These are phyloP conservation scores for Fusarium sp. DNA, from an alignment of 2,329 filamentous ascomycete genomes.

Conservation along the genomic window DNA sequence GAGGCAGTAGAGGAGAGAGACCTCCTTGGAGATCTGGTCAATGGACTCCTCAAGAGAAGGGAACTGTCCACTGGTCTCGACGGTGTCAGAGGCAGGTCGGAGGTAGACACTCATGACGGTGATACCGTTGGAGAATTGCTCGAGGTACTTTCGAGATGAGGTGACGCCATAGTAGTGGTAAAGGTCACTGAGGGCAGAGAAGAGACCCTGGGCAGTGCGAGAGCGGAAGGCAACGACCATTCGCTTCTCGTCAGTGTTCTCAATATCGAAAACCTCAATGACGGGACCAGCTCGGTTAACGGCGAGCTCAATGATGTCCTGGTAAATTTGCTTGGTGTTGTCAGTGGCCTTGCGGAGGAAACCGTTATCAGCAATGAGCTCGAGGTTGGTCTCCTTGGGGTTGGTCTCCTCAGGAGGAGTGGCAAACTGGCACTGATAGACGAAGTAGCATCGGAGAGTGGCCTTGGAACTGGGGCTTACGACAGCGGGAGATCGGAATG, in stretches of 20 bases:
- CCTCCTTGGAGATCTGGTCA: slow-evolving; percentile 98
- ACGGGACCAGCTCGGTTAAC: slow-evolving; percentile 90
- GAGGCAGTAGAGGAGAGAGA: slow-evolving; percentile 96
- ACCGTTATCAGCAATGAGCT: slow-evolving; percentile 90
- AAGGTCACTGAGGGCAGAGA: slow-evolving; percentile 93
- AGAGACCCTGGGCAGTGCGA: slow-evolving; percentile 89
- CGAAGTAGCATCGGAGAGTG: slow-evolving; percentile 96
- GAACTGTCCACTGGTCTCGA: slow-evolving; percentile 56
- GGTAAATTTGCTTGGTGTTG: slow-evolving; percentile 96
- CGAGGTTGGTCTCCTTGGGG: slow-evolving; percentile 85
- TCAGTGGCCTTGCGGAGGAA: slow-evolving; percentile 96
- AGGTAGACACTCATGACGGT: slow-evolving; percentile 97
- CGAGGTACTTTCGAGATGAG: slow-evolving; percentile 95
- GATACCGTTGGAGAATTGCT: slow-evolving; percentile 99
- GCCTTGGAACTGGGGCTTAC: slow-evolving; percentile 79
- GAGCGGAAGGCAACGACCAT: slow-evolving; percentile 95
- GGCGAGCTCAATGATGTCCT: slow-evolving; percentile 88
- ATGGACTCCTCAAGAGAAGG: slow-evolving; percentile 88
- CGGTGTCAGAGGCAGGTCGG: slow-evolving; percentile 71
- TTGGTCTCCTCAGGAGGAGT: slow-evolving; percentile 76
- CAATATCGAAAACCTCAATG: slow-evolving; percentile 97
- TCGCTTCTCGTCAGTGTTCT: slow-evolving; percentile 90
- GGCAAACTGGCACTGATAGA: slow-evolving; percentile 95
- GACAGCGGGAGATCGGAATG: slow-evolving; percentile 89
- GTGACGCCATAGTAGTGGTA: slow-evolving; percentile 99